Evolutionary conservation across 225 moss, liverwort and hornwort genomes (phyloP).

Genomic region (Thuidium tamariscinum): DNA sequence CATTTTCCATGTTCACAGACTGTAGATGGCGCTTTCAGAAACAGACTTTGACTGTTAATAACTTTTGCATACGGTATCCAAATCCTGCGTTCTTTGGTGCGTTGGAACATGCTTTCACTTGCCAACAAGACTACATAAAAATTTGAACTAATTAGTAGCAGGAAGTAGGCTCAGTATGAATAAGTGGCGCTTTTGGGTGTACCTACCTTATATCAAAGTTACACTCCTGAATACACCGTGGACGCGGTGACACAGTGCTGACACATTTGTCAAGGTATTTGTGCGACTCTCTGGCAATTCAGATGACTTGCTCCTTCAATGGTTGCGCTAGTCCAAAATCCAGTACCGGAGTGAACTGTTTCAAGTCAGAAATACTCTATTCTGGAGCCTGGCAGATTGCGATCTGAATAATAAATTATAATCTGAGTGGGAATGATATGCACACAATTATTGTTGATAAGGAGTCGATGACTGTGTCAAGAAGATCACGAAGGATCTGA

Average conservation of each 20-base stretch:
- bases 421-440: background rate
- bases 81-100: too few species aligned
- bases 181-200: too few species aligned
- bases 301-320: background rate
- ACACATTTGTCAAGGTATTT: background rate
- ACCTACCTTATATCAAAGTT: too few species aligned
- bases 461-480: background rate
- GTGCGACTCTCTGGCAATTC: background rate
- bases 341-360: background rate
- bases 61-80: too few species aligned
- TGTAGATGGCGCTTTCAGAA: too few species aligned
- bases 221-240: too few species aligned
- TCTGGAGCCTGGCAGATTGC: background rate
- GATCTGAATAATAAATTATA: background rate
- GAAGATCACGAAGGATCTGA: background rate
- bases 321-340: background rate
- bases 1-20: too few species aligned
- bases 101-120: too few species aligned
- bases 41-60: too few species aligned
- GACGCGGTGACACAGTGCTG: background rate
- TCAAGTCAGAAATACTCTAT: background rate
- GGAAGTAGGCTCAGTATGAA: too few species aligned
- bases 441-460: background rate
- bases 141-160: too few species aligned
- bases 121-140: too few species aligned